Percentiles rank a stretch among this genome's conserved stretches.
Conservation (phyloP, 2,329 filamentous ascomycete species). For the Blastomyces parvus region DNA sequence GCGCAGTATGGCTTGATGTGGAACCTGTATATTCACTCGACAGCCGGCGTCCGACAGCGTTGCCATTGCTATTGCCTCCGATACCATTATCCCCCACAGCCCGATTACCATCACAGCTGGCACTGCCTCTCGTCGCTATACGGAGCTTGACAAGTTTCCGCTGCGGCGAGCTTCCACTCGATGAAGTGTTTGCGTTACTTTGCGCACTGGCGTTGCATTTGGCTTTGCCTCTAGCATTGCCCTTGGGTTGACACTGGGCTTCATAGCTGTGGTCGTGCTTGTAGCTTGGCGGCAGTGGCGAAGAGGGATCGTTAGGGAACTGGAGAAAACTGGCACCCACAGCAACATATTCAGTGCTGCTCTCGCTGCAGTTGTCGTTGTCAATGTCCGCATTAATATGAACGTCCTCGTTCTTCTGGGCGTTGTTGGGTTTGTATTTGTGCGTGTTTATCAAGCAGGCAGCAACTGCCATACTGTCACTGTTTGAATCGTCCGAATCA, state of each 20-base stretch:
- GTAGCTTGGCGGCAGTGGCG: not conserved
- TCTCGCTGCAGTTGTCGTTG: not conserved
- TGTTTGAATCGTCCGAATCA: not conserved
- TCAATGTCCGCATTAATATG: not conserved
- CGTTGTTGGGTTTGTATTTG: not conserved
- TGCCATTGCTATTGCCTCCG: not conserved
- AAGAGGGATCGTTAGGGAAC: not conserved
- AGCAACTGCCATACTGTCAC: not conserved
- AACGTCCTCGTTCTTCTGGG: not conserved
- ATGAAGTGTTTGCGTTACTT: not conserved
- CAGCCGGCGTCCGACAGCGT: not conserved
- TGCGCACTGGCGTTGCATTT: not conserved
- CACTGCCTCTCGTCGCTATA: not conserved
- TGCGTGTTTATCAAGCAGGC: not conserved
- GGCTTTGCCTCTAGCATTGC: not conserved
- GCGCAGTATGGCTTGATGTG: not conserved
- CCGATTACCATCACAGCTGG: not conserved
- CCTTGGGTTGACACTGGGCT: not conserved
- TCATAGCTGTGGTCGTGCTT: no score
- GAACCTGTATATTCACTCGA: not conserved
- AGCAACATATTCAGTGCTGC: slow-evolving; percentile 7
- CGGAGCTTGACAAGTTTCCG: slow-evolving; percentile 6
- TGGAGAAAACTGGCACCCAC: slow-evolving; percentile 8
- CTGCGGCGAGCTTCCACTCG: not conserved
- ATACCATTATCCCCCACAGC: not conserved